Conservation (phyloP, 176 grass and related monocot species). For the Avena eriantha region DNA sequence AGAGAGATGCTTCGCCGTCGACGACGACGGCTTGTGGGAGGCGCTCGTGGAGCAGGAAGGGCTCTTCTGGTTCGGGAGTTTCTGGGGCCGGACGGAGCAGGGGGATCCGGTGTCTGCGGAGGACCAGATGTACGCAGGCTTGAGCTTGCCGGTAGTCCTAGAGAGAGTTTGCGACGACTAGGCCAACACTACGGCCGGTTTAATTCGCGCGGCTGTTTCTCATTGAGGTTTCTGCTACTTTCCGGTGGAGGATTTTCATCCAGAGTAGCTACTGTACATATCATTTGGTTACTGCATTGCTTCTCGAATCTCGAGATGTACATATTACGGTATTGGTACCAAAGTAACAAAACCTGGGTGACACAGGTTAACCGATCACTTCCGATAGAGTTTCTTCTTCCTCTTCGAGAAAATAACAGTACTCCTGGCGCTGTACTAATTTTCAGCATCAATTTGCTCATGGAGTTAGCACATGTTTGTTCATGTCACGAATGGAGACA, state of each 20-base stretch:
- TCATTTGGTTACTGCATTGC: neutral
- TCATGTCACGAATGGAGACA: neutral
- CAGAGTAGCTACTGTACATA: neutral
- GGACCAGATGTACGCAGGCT: conserved; percentile 19
- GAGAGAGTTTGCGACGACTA: conserved; percentile 39
- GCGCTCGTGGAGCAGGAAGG: conserved; percentile 60
- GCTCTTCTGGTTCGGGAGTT: conserved; percentile 93
- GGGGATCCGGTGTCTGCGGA: neutral
- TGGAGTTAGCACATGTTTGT: neutral
- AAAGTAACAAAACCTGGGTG: neutral
- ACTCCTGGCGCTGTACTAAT: too few species aligned
- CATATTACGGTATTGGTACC: neutral
- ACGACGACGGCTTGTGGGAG: conserved; percentile 37
- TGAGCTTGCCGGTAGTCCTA: conserved; percentile 40
- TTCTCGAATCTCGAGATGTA: neutral
- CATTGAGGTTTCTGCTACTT: conserved; percentile 14
- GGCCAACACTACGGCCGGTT: neutral
- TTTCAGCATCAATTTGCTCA: too few species aligned
- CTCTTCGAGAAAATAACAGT: neutral
- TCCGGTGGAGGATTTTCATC: neutral
- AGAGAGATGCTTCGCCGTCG: conserved; percentile 16
- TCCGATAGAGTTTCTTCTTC: neutral
- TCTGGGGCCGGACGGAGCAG: conserved; percentile 63
- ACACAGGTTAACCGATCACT: neutral
- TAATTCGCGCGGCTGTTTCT: neutral